These are phyloP conservation scores for Petunia axillaris DNA, from an alignment of 257 asterid genomes.

Conservation along the genomic window DNA sequence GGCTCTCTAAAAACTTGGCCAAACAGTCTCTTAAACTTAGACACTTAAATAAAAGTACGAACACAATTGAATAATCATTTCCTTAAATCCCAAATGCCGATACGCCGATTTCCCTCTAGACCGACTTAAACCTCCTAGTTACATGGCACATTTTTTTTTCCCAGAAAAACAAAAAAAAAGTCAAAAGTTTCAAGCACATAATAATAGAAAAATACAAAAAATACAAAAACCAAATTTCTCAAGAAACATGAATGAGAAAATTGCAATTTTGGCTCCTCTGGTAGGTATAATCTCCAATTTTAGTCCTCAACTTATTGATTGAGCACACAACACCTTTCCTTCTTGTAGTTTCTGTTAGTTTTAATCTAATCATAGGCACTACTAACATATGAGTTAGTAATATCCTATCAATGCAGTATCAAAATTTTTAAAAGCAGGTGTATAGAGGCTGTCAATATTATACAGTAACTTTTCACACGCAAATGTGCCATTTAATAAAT, in stretches of 20 bases:
- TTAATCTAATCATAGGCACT: background rate
- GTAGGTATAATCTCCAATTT: background rate
- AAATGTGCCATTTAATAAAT: background rate
- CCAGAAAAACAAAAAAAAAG: background rate
- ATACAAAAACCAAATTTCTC: background rate
- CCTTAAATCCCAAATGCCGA: background rate
- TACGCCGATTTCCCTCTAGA: no score
- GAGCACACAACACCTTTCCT: background rate
- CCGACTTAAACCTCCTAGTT: no score
- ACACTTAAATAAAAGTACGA: background rate
- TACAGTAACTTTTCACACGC: background rate
- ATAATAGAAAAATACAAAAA: background rate
- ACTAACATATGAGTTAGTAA: background rate
- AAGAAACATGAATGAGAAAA: background rate
- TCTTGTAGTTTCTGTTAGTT: background rate
- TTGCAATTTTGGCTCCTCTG: background rate
- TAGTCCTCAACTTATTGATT: background rate
- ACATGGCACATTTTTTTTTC: background rate
- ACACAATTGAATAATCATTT: background rate
- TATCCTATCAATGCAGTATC: background rate
- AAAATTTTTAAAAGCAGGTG: background rate
- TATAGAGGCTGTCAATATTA: background rate
- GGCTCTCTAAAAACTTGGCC: no score
- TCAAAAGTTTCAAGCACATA: background rate
- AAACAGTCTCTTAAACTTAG: no score